Conservation (phyloP, 2,329 filamentous ascomycete species). For the Xylaria arbuscula region DNA sequence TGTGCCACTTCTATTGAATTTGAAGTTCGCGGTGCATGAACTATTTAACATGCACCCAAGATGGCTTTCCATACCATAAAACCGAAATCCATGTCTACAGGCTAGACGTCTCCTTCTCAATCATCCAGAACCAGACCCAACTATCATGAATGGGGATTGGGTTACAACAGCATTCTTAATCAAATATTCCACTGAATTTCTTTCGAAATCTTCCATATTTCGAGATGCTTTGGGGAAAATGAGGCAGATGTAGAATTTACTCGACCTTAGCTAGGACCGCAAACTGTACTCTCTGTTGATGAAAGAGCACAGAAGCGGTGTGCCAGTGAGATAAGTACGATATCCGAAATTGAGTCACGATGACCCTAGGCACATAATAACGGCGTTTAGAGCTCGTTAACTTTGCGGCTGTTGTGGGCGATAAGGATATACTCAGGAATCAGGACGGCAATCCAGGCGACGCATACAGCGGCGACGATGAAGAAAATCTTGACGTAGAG, state of each 20-base stretch:
- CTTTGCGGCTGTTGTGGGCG: constrained; percentile 32
- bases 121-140: background rate
- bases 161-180: background rate
- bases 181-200: background rate
- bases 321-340: background rate
- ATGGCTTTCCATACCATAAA: background rate
- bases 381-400: constrained; percentile 20
- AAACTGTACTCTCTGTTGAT: background rate
- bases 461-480: constrained; percentile 61
- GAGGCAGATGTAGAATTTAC: background rate
- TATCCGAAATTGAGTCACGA: background rate
- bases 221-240: background rate
- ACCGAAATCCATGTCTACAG: background rate
- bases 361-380: background rate
- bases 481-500: constrained; percentile 78
- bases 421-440: constrained; percentile 63
- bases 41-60: background rate
- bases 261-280: background rate
- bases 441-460: constrained; percentile 62
- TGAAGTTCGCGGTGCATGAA: background rate
- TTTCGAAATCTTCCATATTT: background rate
- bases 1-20: background rate
- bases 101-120: no score
- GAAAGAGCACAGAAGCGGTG: background rate
- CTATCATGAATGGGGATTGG: background rate